Percentiles rank a stretch among this genome's conserved stretches.
These are phyloP conservation scores for Allium sativum DNA, from an alignment of 106 monocot genomes.

Conservation along the genomic window DNA sequence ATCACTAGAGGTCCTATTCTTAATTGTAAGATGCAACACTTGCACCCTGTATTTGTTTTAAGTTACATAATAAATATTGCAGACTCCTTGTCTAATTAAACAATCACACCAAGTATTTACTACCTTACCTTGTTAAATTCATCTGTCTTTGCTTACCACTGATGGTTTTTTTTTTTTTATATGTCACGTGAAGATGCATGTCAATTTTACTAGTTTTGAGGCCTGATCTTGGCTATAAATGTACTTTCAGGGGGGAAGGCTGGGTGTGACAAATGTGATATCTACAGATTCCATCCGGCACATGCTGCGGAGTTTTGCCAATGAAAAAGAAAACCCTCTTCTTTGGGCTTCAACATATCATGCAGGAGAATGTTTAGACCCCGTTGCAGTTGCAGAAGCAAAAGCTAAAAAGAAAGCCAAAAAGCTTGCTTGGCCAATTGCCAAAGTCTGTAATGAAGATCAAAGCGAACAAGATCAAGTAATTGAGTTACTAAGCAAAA, in stretches of 20 bases:
- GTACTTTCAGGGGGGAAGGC: constrained; percentile 62
- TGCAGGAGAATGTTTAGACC: constrained; percentile 88
- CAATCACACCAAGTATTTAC: too few species aligned
- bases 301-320: constrained; percentile 87
- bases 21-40: too few species aligned
- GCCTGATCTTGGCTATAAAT: constrained; percentile 1
- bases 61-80: too few species aligned
- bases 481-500: constrained; percentile 44
- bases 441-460: constrained; percentile 18
- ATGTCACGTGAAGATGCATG: not conserved
- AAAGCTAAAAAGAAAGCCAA: constrained; percentile 65
- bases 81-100: too few species aligned
- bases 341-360: constrained; percentile 99
- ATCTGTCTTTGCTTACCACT: too few species aligned
- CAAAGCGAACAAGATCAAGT: constrained; percentile 9
- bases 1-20: too few species aligned
- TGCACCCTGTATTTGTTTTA: too few species aligned
- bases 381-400: constrained; percentile 69
- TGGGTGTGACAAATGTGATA: constrained; percentile 82
- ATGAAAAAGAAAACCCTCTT: constrained; percentile 77
- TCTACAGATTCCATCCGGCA: constrained; percentile 95
- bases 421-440: constrained; percentile 24
- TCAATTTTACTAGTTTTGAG: not conserved
- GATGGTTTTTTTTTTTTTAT: not conserved
- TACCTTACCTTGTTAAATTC: too few species aligned